Base-by-base conservation (phyloP, 805 yeast species). In the Metschnikowia henanensis region DNA sequence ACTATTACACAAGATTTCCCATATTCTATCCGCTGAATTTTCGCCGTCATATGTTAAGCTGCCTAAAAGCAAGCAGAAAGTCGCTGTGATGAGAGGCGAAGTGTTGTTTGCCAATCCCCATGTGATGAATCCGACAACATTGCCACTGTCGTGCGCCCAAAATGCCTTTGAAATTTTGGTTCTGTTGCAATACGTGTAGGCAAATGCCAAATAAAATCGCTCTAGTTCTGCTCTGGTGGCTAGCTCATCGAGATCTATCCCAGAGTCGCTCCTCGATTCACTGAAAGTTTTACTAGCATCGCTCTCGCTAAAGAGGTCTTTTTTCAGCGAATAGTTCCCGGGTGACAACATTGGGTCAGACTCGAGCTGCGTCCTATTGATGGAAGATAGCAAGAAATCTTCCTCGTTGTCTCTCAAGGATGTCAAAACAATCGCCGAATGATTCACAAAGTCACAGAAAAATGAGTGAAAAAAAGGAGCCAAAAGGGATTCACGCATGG, bases 101-200 rank as follows among this genome's bases (percentile, higher is more conserved):
- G 75, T 67, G 48, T 83, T 89, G 55, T 87, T 82, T 46, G 80
- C 81, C 2, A 94, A 73, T 0, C 95, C 95, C 98, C 98, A 94
- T 43, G 79, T 79, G 31, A 92, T 70, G 52, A 94, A 91, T 0
- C 96, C 97, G 56, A 79, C 74, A 2, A 88, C 70, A 45, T 82
- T 81, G 12, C 84, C 77, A 17, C 56, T 61, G 10, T 65, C 70
- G 7, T 59, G 56, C 0, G 56, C 47, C 95, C 96, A 91, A 57
- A 87, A 85, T 10, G 67, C 64, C 1, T 72, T 56, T 12, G 86
- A 76, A 6, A 83, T 65, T 0, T 75, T 74, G 0, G 83, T 80
- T 44, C 95, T 72, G 15, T 77, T 73, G 21, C 76, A 68, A 60
- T 84, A 90, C 6, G 88, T 72, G 59, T 77, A 86, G 33, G 83